phyloP scores from a whole-genome alignment of 2,329 filamentous ascomycete genomes.

The Thermochaetoides dissita region DNA sequence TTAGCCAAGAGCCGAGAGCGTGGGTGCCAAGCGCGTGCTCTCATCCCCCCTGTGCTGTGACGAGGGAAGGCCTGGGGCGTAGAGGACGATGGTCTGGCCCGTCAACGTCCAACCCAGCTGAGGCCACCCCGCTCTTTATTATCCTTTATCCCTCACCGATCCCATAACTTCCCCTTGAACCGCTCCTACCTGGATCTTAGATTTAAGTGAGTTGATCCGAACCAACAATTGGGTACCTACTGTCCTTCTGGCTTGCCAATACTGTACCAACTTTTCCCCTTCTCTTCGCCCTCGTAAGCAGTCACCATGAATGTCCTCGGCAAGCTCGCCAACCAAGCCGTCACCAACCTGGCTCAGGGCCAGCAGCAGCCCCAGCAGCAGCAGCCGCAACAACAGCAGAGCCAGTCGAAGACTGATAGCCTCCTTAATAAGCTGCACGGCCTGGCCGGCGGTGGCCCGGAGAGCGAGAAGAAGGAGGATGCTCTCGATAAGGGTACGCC shows the following conservation, averaged over 20 bases:
- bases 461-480: constrained; percentile 74
- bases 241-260: background rate
- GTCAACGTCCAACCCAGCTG: constrained; percentile 10
- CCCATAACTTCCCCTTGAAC: background rate
- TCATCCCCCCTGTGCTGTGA: background rate
- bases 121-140: constrained; percentile 2
- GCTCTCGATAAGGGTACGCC: constrained; percentile 60
- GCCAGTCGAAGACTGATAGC: constrained; percentile 16
- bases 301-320: constrained; percentile 12
- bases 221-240: background rate
- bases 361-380: constrained; percentile 3
- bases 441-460: constrained; percentile 55
- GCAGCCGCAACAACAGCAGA: constrained; percentile 3
- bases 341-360: constrained; percentile 1
- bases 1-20: background rate
- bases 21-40: background rate
- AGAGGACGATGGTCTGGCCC: background rate
- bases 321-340: constrained; percentile 10
- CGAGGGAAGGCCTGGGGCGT: background rate
- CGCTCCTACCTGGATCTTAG: background rate
- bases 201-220: constrained; percentile 1
- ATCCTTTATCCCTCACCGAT: constrained; percentile 8
- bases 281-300: background rate
- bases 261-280: background rate
- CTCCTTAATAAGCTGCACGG: constrained; percentile 58